Evolutionary conservation across 2,329 filamentous ascomycete species (phyloP), one percentile per base, ranked within the genome.

Genomic region (Fusarium armeniacum): DNA sequence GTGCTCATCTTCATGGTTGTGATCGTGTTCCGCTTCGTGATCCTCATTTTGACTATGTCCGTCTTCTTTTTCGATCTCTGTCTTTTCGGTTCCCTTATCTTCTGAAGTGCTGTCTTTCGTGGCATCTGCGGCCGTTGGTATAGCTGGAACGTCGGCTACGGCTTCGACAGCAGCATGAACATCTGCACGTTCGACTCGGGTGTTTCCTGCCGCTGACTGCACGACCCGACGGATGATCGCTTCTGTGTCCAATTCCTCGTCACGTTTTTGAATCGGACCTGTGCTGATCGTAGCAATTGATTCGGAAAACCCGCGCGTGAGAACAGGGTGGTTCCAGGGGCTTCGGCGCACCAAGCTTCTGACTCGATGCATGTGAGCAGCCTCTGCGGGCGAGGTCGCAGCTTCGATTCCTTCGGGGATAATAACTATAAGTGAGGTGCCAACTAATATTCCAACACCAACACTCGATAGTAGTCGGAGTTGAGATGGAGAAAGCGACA

Each of bases 381-480:
- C 72, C 60, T 82, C 78, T 3, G 81, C 79, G 4, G 86, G 82
- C 16, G 85, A 89, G 73, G 96, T 93, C 60, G 98, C 86, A 5
- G 96, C 95, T 78, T 98, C 94, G 63, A 98, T 91, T 38, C 96
- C 96, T 80, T 99, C 96, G 1, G 96, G 96, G 75, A 99, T 97
- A 76, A 99, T 98, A 33, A 99, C 94, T 70, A 98, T 95, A 70
- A 99, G 86, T 2, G 95, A 95, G 30, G 96, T 98, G 36, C 96
- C 96, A 18, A 99, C 94, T 11, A 99, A 85, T 53, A 99, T 92
- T 45, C 96, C 96, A 79, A 97, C 93, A 55, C 96, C 96, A 78
- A 98, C 88, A 60, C 94, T 94, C 24, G 95, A 97, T 77, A 98
- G 92, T 51, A 97, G 84, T 76, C 95, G 91, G 60, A 98, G 84